Evolutionary conservation across 2,329 filamentous ascomycete species (phyloP).

Genomic region (Aspergillus carbonarius): DNA sequence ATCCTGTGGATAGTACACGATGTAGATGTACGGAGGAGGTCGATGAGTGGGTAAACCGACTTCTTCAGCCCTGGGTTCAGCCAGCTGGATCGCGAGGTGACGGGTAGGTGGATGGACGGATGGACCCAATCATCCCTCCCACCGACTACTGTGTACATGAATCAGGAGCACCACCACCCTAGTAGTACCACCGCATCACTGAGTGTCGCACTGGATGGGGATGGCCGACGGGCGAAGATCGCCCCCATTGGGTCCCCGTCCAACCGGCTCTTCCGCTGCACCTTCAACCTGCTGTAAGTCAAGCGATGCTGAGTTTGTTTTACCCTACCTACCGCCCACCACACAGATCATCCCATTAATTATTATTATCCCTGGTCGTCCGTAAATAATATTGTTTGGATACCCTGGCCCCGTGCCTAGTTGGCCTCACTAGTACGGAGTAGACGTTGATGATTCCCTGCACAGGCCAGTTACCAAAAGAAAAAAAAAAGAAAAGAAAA

Average conservation of each 20-base stretch:
- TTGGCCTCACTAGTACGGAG: neutral
- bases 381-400: neutral
- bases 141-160: neutral
- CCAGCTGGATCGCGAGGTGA: neutral
- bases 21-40: neutral
- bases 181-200: neutral
- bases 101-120: neutral
- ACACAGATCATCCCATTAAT: neutral
- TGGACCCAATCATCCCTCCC: neutral
- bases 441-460: neutral
- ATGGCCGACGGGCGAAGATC: neutral
- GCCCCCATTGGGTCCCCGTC: neutral
- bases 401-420: neutral
- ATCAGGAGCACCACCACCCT: neutral
- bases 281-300: conserved; percentile 1
- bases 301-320: conserved; percentile 1
- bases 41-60: neutral
- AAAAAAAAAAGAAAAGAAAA: neutral
- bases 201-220: conserved; percentile 5
- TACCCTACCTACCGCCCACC: neutral
- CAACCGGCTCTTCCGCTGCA: conserved; percentile 15
- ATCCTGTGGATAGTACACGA: neutral
- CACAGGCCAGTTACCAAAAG: neutral
- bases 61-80: neutral
- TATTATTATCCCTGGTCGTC: neutral